Percentiles rank a stretch among this genome's conserved stretches.
phyloP scores from a whole-genome alignment of 345 rosid genomes.

The Trapa incisa region DNA sequence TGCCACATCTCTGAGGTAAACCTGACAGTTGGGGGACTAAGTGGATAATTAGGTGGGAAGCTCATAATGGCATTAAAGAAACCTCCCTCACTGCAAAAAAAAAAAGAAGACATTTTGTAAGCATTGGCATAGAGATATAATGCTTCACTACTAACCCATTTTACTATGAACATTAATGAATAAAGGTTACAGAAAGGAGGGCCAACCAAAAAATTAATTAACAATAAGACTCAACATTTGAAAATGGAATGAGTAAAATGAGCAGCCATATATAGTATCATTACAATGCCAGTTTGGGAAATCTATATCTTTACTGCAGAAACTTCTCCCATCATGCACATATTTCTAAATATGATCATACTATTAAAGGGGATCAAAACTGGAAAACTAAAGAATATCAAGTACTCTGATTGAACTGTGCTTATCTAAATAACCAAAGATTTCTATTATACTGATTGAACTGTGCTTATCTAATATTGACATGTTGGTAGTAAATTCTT shows the following conservation, averaged over 20 bases:
- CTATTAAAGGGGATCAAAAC: neutral
- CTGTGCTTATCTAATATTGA: neutral
- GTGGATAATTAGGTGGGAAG: constrained; percentile 85
- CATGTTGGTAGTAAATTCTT: neutral
- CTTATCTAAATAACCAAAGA: neutral
- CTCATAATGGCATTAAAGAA: constrained; percentile 89
- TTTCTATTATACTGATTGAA: neutral
- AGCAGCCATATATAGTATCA: neutral
- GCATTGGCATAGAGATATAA: constrained; percentile 1
- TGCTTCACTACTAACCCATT: neutral
- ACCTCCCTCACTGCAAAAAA: constrained; percentile 74
- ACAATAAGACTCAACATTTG: neutral
- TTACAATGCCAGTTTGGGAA: neutral
- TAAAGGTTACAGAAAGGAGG: neutral
- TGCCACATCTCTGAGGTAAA: constrained; percentile 96
- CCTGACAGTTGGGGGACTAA: constrained; percentile 80
- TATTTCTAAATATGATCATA: neutral
- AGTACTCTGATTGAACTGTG: neutral
- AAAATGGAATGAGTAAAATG: neutral
- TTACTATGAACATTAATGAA: neutral
- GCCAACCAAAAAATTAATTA: neutral
- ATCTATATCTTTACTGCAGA: neutral
- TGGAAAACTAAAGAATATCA: neutral
- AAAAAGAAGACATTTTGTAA: neutral
- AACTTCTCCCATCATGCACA: neutral